Evolutionary conservation across 2,329 filamentous ascomycete species (phyloP), one percentile per base, ranked within the genome.

Genomic region (Tolypocladium amazonense): DNA sequence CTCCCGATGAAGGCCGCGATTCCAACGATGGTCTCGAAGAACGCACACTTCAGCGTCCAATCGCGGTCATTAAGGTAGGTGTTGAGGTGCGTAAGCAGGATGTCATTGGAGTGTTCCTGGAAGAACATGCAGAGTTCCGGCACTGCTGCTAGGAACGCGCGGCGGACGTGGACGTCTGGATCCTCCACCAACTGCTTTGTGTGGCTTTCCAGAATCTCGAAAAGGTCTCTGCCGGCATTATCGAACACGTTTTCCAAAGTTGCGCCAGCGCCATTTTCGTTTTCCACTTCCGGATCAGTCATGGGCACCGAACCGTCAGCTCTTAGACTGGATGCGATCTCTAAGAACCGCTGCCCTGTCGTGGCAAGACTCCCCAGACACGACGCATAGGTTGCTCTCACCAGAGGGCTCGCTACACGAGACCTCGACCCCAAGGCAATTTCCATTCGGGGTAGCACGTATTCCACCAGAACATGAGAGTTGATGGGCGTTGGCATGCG

Each of bases 21-120:
- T 4, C 92, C 93, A 20, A 97, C 90, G 33, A 97, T 91, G 0
- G 92, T 90, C 69, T 96, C 92, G 68, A 99, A 97, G 70, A 97
- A 97, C 3, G 93, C 92, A 67, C 92, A 97, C 72, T 96, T 97
- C 38, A 99, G 77, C 71, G 91, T 91, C 94, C 94, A 99, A 71
- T 99, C 92, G 50, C 88, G 86, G 67, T 97, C 94, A 65, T 99
- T 99, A 11, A 99, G 77, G 68, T 99, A 99, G 0, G 94, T 99
- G 69, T 97, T 97, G 35, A 99, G 79, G 75, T 99, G 94, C 38
- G 92, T 96, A 27, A 99, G 78, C 20, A 99, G 87, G n/a, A 99
- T 90, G 69, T 99, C 94, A 71, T 95, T 97, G 1, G 93, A 89
- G 68, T 92, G 88, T n/a, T 87, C 83, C 62, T 89, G 92, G 65